phyloP scores from a whole-genome alignment of 73 alveolate species.

The Symbiodinium pilosum region DNA sequence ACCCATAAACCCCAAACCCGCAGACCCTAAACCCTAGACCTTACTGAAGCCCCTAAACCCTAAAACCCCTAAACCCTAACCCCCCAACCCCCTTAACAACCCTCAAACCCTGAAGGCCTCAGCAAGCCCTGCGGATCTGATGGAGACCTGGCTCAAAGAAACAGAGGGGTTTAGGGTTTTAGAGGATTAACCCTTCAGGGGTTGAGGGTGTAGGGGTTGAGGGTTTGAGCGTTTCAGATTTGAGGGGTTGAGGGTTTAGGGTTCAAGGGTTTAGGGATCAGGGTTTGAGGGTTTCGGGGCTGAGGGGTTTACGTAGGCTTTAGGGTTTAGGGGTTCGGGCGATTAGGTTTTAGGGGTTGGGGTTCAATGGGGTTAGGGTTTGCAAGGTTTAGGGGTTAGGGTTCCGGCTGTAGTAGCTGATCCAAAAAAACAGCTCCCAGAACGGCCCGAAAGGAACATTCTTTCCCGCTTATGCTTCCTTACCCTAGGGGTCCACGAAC shows the following conservation, averaged over 20 bases:
- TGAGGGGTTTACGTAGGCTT: neutral
- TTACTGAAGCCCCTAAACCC: too few species aligned
- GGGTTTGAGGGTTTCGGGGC: neutral
- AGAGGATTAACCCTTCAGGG: neutral
- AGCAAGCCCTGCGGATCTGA: neutral
- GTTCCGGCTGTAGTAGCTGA: neutral
- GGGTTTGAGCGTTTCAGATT: neutral
- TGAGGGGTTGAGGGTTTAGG: neutral
- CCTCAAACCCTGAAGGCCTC: neutral
- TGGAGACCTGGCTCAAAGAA: neutral
- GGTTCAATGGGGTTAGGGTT: neutral
- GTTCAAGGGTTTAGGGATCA: neutral
- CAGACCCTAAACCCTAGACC: too few species aligned
- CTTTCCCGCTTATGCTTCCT: too few species aligned
- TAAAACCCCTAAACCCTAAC: too few species aligned
- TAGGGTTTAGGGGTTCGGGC: neutral
- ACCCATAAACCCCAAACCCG: too few species aligned
- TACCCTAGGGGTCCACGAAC: too few species aligned
- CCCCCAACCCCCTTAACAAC: too few species aligned
- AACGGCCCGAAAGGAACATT: too few species aligned
- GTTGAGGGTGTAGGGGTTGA: neutral
- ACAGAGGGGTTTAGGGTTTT: neutral
- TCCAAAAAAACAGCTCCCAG: too few species aligned
- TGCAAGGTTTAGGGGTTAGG: neutral
- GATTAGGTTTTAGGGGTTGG: neutral